Percentiles rank a stretch among this genome's conserved stretches.
phyloP scores from a whole-genome alignment of 2,329 filamentous ascomycete species.

The Coniochaeta sp. region DNA sequence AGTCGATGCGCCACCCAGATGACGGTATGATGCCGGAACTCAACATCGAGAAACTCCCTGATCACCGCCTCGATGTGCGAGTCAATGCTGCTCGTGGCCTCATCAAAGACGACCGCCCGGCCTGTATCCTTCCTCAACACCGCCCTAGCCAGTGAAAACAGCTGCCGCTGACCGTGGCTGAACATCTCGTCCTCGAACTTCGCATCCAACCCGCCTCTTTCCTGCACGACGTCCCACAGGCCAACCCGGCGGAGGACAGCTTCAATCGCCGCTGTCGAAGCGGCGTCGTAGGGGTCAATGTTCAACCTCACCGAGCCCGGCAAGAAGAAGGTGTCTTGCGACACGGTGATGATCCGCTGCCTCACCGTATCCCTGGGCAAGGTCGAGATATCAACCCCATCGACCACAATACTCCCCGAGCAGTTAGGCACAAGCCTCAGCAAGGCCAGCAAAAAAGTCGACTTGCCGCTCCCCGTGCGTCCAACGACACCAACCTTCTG shows the following conservation, averaged over 20 bases:
- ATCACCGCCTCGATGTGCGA: conserved; percentile 45
- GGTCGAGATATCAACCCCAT: conserved; percentile 27
- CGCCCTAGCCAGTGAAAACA: conserved; percentile 39
- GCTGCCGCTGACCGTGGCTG: conserved; percentile 39
- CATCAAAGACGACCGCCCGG: conserved; percentile 34
- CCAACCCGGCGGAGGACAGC: conserved; percentile 7
- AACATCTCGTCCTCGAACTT: conserved; percentile 9
- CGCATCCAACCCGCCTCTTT: conserved; percentile 22
- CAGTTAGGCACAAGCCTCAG: conserved; percentile 45
- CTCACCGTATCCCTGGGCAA: conserved; percentile 15
- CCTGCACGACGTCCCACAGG: conserved; percentile 16
- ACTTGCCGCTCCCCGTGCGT: conserved; percentile 89
- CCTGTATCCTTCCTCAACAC: conserved; percentile 29
- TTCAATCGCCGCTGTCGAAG: conserved; percentile 22
- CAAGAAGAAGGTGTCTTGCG: conserved; percentile 43
- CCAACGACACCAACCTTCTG: conserved; percentile 86
- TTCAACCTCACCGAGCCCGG: conserved; percentile 39
- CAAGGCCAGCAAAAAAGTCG: conserved; percentile 86
- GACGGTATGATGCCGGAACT: conserved; percentile 47
- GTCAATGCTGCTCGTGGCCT: conserved; percentile 41
- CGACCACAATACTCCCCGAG: conserved; percentile 37
- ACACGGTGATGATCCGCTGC: conserved; percentile 30
- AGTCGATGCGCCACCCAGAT: conserved; percentile 24
- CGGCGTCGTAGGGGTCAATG: conserved; percentile 32
- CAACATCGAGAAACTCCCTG: conserved; percentile 42